Percentiles rank a stretch among this genome's conserved stretches.
These are phyloP conservation scores for Euptelea pleiosperma DNA, from an alignment of 164 flowering plant genomes.

Conservation along the genomic window DNA sequence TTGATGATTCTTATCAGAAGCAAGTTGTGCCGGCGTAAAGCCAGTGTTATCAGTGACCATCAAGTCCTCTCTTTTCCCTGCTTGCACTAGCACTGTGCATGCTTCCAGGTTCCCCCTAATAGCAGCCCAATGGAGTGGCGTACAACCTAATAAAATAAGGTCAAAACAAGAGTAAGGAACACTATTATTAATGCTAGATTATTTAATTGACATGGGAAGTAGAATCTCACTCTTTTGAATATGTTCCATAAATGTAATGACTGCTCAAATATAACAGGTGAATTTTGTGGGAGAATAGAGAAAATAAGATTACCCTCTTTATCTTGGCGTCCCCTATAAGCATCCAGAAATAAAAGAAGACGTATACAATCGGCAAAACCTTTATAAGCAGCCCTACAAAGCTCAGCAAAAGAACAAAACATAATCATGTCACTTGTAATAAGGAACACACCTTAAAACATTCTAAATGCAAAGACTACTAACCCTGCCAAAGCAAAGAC, in stretches of 20 bases:
- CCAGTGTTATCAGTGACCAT: slow-evolving; percentile 87
- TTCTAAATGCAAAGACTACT: no score
- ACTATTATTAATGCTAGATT: no score
- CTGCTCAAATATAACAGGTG: neutral
- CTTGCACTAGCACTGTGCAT: slow-evolving; percentile 93
- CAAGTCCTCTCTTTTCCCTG: slow-evolving; percentile 94
- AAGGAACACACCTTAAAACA: neutral
- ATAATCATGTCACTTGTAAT: neutral
- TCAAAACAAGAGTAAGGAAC: no score
- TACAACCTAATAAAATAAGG: slow-evolving; percentile 64
- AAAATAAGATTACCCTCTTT: slow-evolving; percentile 72
- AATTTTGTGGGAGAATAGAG: neutral
- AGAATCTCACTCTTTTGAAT: neutral
- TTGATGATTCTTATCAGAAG: slow-evolving; percentile 89
- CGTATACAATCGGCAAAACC: slow-evolving; percentile 96
- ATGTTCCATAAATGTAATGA: slow-evolving; percentile 1
- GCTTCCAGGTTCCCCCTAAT: slow-evolving; percentile 94
- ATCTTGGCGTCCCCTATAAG: slow-evolving; percentile 87
- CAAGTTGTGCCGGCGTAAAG: slow-evolving; percentile 95
- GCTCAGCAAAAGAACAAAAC: slow-evolving; percentile 15
- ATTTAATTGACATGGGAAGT: neutral
- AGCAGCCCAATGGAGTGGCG: slow-evolving; percentile 99
- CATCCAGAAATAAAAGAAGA: slow-evolving; percentile 89
- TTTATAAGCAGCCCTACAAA: slow-evolving; percentile 93
- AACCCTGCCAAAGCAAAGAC: neutral